These are phyloP conservation scores for Penicillium italicum DNA, from an alignment of 2,329 filamentous ascomycete species.

Conservation along the genomic window DNA sequence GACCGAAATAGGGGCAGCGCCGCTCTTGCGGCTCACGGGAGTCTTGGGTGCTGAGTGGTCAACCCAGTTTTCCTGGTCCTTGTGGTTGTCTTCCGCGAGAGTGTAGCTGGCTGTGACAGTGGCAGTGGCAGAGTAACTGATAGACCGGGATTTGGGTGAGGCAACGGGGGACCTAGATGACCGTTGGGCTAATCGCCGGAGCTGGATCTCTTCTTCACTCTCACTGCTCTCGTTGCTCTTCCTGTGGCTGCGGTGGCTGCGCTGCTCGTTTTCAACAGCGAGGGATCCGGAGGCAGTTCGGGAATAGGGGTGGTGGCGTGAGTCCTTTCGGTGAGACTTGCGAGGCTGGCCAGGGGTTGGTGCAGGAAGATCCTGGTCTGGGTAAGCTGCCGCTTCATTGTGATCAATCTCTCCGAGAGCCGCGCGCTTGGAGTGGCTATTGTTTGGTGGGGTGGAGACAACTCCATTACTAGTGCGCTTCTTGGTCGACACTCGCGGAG, in stretches of 20 bases:
- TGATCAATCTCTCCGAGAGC: constrained; percentile 93
- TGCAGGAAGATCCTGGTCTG: constrained; percentile 85
- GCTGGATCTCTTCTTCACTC: constrained; percentile 77
- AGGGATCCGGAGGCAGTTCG: constrained; percentile 52
- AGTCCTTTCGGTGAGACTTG: constrained; percentile 75
- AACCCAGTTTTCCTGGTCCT: constrained; percentile 67
- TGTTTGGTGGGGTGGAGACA: constrained; percentile 79
- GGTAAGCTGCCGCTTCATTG: constrained; percentile 56
- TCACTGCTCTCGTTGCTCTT: constrained; percentile 59
- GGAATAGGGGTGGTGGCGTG: constrained; percentile 68
- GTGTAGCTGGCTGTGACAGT: constrained; percentile 67
- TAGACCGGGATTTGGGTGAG: constrained; percentile 62
- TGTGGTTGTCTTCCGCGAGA: constrained; percentile 58
- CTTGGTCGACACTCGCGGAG: constrained; percentile 54
- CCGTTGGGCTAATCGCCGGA: constrained; percentile 69
- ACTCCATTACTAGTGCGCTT: constrained; percentile 64
- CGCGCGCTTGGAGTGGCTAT: constrained; percentile 68
- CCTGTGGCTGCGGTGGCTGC: constrained; percentile 51
- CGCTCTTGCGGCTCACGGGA: constrained; percentile 55
- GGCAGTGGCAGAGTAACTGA: constrained; percentile 71
- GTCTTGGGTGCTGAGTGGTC: constrained; percentile 46
- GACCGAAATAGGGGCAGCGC: constrained; percentile 50
- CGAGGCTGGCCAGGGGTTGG: constrained; percentile 94
- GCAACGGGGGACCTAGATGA: constrained; percentile 62
- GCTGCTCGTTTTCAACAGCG: constrained; percentile 40